Percentiles rank a stretch among this genome's conserved stretches.
phyloP scores from a whole-genome alignment of 805 yeast genomes.

The Ogataea methanolica region DNA sequence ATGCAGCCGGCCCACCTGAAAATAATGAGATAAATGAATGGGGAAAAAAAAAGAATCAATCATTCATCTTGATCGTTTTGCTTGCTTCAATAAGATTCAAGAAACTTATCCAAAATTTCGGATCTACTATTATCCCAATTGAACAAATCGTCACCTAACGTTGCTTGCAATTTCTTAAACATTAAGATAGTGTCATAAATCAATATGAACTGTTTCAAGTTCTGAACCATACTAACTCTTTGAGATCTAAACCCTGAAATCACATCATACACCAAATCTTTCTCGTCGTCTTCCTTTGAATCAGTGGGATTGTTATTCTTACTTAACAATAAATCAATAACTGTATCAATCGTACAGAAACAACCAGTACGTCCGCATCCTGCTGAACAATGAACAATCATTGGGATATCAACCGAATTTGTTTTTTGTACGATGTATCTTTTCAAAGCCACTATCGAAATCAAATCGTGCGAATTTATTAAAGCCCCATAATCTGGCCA shows the following conservation, averaged over 20 bases:
- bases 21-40: neutral
- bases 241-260: slow-evolving; percentile 47
- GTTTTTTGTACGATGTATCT: slow-evolving; percentile 17
- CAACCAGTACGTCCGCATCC: slow-evolving; percentile 98
- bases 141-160: slow-evolving; percentile 4
- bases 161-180: slow-evolving; percentile 11
- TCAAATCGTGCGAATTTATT: slow-evolving; percentile 49
- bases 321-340: slow-evolving; percentile 35
- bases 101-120: slow-evolving; percentile 12
- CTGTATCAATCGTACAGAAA: slow-evolving; percentile 65
- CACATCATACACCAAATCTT: slow-evolving; percentile 41
- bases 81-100: slow-evolving; percentile 11
- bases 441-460: slow-evolving; percentile 45
- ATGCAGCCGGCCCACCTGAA: no score
- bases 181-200: slow-evolving; percentile 40
- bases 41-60: no score
- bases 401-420: slow-evolving; percentile 34
- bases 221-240: slow-evolving; percentile 57
- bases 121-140: slow-evolving; percentile 10
- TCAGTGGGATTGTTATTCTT: slow-evolving; percentile 1
- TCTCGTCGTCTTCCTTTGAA: slow-evolving; percentile 8
- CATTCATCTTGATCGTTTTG: neutral
- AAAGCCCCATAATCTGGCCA: slow-evolving; percentile 86
- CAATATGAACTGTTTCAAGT: slow-evolving; percentile 47
- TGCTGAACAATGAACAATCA: slow-evolving; percentile 88